Conservation (phyloP, 768 basidiomycete species). For the Clathrus columnatus region DNA sequence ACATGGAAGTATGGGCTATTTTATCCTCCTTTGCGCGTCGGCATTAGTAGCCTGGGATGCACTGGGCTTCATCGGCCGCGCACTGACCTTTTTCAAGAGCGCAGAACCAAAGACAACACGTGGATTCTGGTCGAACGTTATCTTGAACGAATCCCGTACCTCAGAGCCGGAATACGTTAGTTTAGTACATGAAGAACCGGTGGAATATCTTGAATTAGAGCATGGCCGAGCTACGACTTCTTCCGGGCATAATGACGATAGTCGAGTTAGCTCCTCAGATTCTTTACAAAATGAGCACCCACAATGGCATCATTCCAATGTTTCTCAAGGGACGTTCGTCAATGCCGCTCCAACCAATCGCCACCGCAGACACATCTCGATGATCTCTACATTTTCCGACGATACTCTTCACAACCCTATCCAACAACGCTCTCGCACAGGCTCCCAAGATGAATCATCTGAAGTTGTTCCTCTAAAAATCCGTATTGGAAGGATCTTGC, state of each 20-base stretch:
- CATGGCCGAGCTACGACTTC: constrained; percentile 15
- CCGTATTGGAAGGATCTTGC: constrained; percentile 38
- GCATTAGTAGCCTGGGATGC: constrained; percentile 48
- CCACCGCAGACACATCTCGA: constrained; percentile 6
- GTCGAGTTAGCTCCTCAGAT: constrained; percentile 16
- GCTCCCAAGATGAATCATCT: constrained; percentile 13
- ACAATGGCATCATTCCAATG: constrained; percentile 34
- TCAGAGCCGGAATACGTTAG: constrained; percentile 45
- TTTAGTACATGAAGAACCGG: constrained; percentile 46
- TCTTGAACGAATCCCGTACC: constrained; percentile 39
- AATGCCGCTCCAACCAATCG: background rate
- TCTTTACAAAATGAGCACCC: constrained; percentile 16
- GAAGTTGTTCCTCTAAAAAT: constrained; percentile 19
- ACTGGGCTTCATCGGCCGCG: constrained; percentile 38
- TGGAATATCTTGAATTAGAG: constrained; percentile 44
- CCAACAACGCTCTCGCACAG: constrained; percentile 1
- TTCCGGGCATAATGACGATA: constrained; percentile 11
- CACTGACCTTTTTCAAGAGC: constrained; percentile 37
- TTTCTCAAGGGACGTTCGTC: constrained; percentile 39
- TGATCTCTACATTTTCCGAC: constrained; percentile 40
- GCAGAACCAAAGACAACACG: constrained; percentile 27
- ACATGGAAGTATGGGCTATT: constrained; percentile 60
- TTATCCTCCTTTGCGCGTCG: constrained; percentile 38
- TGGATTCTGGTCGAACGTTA: constrained; percentile 47
- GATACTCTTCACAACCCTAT: constrained; percentile 43